Base-by-base conservation (phyloP, 2,329 filamentous ascomycete genomes). In the Ceratocystiopsis sp. region DNA sequence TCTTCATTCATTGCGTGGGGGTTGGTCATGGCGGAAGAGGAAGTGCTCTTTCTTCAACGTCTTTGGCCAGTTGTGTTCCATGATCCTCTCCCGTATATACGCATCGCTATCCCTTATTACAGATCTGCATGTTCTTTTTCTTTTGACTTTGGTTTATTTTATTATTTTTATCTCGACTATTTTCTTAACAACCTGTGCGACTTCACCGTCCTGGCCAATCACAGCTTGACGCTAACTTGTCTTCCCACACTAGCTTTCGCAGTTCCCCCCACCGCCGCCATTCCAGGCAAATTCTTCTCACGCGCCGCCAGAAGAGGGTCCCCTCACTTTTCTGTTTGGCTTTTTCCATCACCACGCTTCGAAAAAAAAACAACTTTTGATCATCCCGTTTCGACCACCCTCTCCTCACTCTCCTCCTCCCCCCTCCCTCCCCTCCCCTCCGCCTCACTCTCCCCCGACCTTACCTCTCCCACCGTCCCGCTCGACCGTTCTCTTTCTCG, bases 321-420 rank as follows among this genome's bases (percentile, higher is more conserved):
- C 45, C 45, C 45, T 45, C 42, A 42, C 35, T 46, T 46, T 45
- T 46, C 42, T 44, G 33, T 35, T 44, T 43, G 35, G 38, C 29
- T 46, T 46, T 47, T 45, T 36, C 29, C 34, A 33, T 33, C 10
- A 37, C 42, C 19, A 32, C 29, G 18, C 38, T 32, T 35, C 39
- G 29, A 44, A 40, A 37, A 44, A 37, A 17, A 12, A 35, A 17
- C 41, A 37, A 40, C 21, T 8, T 21, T 21, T 8, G 8, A 8
- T 37, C 37, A 15, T 40, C 42, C 51, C 46, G 42, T 48, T 46
- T 29, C 42, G 44, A 29, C 48, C 40, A 44, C 43, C 51, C 51
- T 45, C 46, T 42, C 21, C 38, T 48, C 47, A 41, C 37, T 43
- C 47, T 48, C 47, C 42, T 45, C 43, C 46, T 44, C 41, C 32